A percentile compares a stretch with the other conserved stretches of the same genome.
phyloP scores from a whole-genome alignment of 1,284 basidiomycete genomes.

The Naganishia sp. region DNA sequence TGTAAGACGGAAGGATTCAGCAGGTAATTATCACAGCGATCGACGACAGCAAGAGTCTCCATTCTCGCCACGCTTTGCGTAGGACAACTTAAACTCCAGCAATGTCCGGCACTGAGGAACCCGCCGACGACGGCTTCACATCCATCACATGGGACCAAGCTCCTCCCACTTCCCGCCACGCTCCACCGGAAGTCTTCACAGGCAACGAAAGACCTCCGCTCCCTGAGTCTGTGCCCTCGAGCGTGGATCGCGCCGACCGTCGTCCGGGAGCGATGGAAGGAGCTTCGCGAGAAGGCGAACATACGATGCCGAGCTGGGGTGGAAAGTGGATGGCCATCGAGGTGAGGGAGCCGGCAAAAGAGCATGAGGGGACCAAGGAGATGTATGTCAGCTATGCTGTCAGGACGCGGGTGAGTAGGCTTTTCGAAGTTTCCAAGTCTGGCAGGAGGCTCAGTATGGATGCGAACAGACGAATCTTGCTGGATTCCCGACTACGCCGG shows the following conservation, averaged over 20 bases:
- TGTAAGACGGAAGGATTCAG: no score
- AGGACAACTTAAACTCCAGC: no score
- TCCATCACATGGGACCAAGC: constrained; percentile 33
- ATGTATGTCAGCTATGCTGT: constrained; percentile 94
- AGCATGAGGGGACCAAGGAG: constrained; percentile 93
- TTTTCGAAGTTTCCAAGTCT: background rate
- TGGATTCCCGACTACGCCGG: constrained; percentile 64
- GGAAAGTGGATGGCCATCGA: constrained; percentile 75
- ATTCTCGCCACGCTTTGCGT: no score
- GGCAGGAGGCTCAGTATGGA: background rate
- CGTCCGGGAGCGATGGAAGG: constrained; percentile 23
- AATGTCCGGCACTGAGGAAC: constrained; percentile 19
- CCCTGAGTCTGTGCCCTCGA: constrained; percentile 22
- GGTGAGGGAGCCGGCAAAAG: constrained; percentile 90
- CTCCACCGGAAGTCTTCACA: constrained; percentile 1
- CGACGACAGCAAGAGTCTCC: no score
- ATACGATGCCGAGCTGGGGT: constrained; percentile 79
- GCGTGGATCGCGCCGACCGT: constrained; percentile 25
- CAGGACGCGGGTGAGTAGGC: constrained; percentile 71
- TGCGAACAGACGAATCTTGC: constrained; percentile 47
- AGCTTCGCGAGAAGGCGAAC: constrained; percentile 28
- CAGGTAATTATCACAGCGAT: no score
- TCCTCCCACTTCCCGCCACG: constrained; percentile 17
- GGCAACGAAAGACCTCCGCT: constrained; percentile 22
- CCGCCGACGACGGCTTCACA: constrained; percentile 34